These are phyloP conservation scores for Barnettozyma siamensis DNA, from an alignment of 805 yeast genomes.

Conservation along the genomic window DNA sequence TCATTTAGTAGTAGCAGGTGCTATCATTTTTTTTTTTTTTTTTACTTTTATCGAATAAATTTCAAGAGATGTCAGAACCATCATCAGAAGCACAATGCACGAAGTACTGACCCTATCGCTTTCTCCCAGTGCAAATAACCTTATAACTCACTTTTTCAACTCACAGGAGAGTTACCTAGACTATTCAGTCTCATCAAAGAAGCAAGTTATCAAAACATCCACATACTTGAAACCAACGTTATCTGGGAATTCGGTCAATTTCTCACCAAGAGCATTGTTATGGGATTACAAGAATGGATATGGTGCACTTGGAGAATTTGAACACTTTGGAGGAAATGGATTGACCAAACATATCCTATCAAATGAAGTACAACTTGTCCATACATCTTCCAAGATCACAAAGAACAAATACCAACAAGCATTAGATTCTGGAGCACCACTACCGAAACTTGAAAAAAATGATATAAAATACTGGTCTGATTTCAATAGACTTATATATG, in stretches of 20 bases:
- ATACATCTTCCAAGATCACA: conserved; percentile 29
- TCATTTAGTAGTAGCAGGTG: too few relatives aligned
- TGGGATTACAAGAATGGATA: conserved; percentile 78
- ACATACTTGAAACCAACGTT: conserved; percentile 42
- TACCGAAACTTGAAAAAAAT: conserved; percentile 31
- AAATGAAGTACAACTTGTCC: conserved; percentile 25
- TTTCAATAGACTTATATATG: conserved; percentile 59
- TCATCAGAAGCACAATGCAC: conserved; percentile 49
- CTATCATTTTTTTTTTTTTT: too few relatives aligned
- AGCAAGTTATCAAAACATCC: conserved; percentile 33
- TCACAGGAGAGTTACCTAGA: conserved; percentile 65
- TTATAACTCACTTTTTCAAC: conserved; percentile 78
- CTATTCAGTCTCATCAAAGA: conserved; percentile 31
- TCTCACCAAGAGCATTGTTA: conserved; percentile 74
- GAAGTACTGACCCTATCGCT: conserved; percentile 70
- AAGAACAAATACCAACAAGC: conserved; percentile 60
- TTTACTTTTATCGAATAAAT: too few relatives aligned
- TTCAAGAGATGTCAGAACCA: too few relatives aligned
- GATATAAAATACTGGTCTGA: conserved; percentile 75
- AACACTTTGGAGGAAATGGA: conserved; percentile 30
- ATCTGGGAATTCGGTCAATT: conserved; percentile 41
- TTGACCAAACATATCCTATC: not conserved
- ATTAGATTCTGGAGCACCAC: conserved; percentile 42
- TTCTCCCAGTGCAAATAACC: conserved; percentile 69
- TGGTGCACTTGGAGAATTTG: conserved; percentile 59